phyloP scores from a whole-genome alignment of 306 rosid genomes.

The Corylus avellana region DNA sequence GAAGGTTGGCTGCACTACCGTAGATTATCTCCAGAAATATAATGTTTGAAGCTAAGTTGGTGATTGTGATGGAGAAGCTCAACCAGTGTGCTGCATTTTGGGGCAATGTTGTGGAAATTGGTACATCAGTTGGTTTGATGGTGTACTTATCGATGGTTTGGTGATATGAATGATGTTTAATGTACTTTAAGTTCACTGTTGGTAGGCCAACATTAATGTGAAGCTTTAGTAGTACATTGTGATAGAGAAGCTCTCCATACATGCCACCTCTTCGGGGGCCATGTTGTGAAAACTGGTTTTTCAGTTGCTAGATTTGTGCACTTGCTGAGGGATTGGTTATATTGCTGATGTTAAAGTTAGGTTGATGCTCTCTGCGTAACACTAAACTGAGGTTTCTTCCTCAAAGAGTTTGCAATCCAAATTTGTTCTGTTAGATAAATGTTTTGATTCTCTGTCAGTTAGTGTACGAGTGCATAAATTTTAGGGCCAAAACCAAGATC shows the following conservation, averaged over 20 bases:
- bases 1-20: background rate
- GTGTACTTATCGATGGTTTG: background rate
- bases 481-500: background rate
- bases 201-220: background rate
- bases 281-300: background rate
- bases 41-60: background rate
- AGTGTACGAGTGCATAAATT: background rate
- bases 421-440: background rate
- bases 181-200: background rate
- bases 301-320: background rate
- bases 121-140: background rate
- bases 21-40: background rate
- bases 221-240: background rate
- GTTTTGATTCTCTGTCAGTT: background rate
- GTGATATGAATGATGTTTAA: background rate
- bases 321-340: background rate
- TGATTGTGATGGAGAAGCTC: background rate
- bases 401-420: background rate
- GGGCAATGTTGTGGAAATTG: background rate
- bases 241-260: background rate
- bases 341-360: background rate
- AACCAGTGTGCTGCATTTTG: no score
- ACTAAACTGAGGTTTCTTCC: background rate
- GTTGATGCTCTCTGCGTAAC: background rate
- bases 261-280: background rate